phyloP scores from a whole-genome alignment of 441 rosid genomes.

The Arabidopsis hybrid region DNA sequence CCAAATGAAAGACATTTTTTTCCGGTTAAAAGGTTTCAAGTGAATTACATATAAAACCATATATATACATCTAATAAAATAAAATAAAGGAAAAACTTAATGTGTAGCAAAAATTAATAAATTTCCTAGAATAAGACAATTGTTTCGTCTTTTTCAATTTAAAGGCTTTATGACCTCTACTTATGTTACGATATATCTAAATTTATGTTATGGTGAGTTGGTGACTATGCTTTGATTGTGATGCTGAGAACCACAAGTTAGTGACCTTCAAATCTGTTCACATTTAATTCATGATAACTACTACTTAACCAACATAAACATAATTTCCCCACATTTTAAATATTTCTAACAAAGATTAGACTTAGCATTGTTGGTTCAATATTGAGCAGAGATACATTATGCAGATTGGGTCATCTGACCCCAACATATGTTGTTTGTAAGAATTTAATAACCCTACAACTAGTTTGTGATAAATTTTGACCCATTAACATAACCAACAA shows the following conservation, averaged over 20 bases:
- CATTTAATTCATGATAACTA: slow-evolving; percentile 40
- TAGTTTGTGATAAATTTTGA: too few species aligned
- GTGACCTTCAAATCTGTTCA: slow-evolving; percentile 32
- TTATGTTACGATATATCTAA: slow-evolving; percentile 11
- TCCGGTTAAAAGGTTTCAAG: neutral
- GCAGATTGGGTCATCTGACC: neutral
- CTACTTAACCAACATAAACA: slow-evolving; percentile 40
- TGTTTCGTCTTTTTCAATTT: slow-evolving; percentile 26
- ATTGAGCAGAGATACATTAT: neutral
- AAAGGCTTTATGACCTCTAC: neutral
- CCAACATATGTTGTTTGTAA: neutral
- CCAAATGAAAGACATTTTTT: neutral
- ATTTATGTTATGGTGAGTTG: slow-evolving; percentile 15
- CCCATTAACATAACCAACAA: too few species aligned
- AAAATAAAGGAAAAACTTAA: neutral
- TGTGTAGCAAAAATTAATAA: too few species aligned
- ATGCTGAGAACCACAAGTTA: slow-evolving; percentile 31
- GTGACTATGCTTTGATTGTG: slow-evolving; percentile 29
- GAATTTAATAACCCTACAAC: too few species aligned
- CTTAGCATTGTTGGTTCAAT: slow-evolving; percentile 22
- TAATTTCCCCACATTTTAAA: slow-evolving; percentile 25
- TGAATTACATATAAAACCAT: neutral
- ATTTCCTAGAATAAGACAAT: neutral
- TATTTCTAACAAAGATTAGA: slow-evolving; percentile 11
- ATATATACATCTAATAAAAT: neutral